Base-by-base conservation (phyloP, 2,329 filamentous ascomycete genomes). In the Colletotrichum sojae region DNA sequence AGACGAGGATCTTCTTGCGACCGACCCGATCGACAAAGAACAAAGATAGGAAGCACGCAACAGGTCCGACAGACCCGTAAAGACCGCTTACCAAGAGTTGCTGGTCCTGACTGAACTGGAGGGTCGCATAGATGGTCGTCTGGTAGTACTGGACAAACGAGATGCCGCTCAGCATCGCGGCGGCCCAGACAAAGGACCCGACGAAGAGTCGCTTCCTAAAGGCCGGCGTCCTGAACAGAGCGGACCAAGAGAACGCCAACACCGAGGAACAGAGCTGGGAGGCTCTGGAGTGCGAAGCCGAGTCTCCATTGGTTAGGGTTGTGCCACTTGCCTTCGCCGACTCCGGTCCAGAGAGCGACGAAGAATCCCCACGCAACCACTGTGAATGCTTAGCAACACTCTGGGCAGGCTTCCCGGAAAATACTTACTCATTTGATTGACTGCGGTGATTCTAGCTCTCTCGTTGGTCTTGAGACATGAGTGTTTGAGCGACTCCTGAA, bases 61-160 rank as follows among this genome's bases (percentile, higher is more conserved):
- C 75, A 0, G 80, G 80, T 0, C 75, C 80, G 0, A 82, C 78
- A 0, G 79, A 79, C 0, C 80, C 80, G 22, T 82, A 82, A 0
- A 82, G 73, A 0, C 80, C 80, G 31, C 80, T 82, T 31, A 82
- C 78, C 0, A 82, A 78, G 1, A 82, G 76, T 22, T 82, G 80
- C 12, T 75, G 74, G 43, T 78, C 76, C 61, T 82, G 72, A 15
- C 71, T 72, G 67, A 78, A 82, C 52, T 80, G 79, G 0, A 82
- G 77, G 0, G 80, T 82, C 0, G 80, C 79, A 54, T 82, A 82
- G 58, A 82, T 82, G 5, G 80, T 79, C 0, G 80, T 82, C 70
- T 82, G 80, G 60, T 79, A 82, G 39, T 82, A 82, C 70, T 82
- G 80, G 1, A 82, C 81, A n/a, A 82, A 82, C 0, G 78, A 81